Evolutionary conservation across 2,329 filamentous ascomycete species (phyloP), one percentile per base, ranked within the genome.

Genomic region (Bipolaris victoriae): DNA sequence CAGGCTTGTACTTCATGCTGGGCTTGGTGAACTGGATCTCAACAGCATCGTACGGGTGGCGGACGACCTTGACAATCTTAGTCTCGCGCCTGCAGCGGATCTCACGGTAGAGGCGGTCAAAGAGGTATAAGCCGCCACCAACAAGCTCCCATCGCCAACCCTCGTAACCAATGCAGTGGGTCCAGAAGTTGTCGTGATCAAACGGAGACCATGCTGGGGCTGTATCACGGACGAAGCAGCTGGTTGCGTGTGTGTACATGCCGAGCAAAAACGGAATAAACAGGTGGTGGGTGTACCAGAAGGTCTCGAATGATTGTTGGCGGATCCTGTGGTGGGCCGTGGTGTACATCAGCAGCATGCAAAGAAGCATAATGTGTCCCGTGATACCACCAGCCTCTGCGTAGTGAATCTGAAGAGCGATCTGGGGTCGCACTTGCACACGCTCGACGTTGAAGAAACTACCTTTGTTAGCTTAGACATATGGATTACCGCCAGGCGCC

Each of bases 281-380:
- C n/a, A 99, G 85, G 71, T 99, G 95, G 78, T 99, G 95, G 0
- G 92, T 97, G 79, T 99, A 99, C 95, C 95, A 99, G 76, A 99
- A 99, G 0, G 94, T 96, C 80, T 99, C 95, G 73, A 93, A 99
- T 0, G 92, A 96, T 75, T 99, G 95, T 75, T 98, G 94, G 52
- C 95, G 90, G 64, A 99, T 98, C 65, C 91, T 90, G 69, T 90
- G 85, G 74, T 99, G 95, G 2, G 95, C 90, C 0, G 93, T 97
- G 1, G 95, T 99, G 80, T 96, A 99, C 84, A 99, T 99, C 62
- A 99, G 80, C 62, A 99, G 81, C 95, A 99, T 99, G 84, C 93
- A 98, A n/a, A 99, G 83, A 24, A 98, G 85, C 95, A 99, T 99
- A 61, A 97, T 85, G 77, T 99, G 95, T 6, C 95, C 95, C 2